phyloP scores from a whole-genome alignment of 2,329 filamentous ascomycete genomes.

The Metarhizium sp. region DNA sequence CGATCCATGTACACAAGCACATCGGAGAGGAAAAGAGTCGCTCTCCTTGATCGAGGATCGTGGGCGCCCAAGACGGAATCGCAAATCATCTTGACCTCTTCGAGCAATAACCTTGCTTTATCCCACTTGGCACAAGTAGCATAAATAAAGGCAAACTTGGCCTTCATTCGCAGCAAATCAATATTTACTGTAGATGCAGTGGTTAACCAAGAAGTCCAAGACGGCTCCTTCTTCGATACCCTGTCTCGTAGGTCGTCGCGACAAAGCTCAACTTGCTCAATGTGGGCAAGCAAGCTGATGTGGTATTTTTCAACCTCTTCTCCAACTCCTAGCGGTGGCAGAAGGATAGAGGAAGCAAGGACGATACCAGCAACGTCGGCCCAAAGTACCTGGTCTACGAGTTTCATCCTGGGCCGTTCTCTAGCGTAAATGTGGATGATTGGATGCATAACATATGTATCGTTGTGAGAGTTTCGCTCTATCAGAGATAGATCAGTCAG shows the following conservation, averaged over 20 bases:
- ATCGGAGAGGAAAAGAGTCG: background rate
- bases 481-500: background rate
- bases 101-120: background rate
- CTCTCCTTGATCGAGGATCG: background rate
- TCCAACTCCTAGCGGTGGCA: background rate
- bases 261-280: conserved; percentile 3
- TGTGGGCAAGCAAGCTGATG: conserved; percentile 2
- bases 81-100: background rate
- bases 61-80: background rate
- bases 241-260: background rate
- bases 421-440: conserved; percentile 5
- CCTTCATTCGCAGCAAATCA: background rate
- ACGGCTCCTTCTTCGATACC: background rate
- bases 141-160: conserved; percentile 3
- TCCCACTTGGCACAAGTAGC: background rate
- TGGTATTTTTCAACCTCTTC: conserved; percentile 2
- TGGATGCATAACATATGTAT: conserved; percentile 6
- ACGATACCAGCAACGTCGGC: conserved; percentile 2
- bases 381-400: conserved; percentile 3
- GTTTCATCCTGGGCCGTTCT: conserved; percentile 1
- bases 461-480: background rate
- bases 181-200: background rate
- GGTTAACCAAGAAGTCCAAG: background rate
- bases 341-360: conserved; percentile 1
- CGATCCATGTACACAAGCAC: background rate